Evolutionary conservation across 2,329 filamentous ascomycete genomes (phyloP), one percentile per base, ranked within the genome.

Genomic region (Paecilomyces variotii): DNA sequence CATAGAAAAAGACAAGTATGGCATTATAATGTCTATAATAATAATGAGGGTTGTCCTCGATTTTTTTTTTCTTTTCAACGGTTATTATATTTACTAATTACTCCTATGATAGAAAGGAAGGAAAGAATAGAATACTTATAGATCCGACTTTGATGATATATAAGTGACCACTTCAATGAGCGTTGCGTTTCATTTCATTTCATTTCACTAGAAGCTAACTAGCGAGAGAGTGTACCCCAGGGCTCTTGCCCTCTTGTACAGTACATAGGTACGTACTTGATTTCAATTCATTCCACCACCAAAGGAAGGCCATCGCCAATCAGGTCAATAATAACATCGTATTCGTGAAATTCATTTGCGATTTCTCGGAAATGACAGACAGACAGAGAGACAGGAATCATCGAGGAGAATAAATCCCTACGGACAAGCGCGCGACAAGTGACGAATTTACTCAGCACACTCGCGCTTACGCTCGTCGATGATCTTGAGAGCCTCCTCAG

Each of bases 401-500:
- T 25, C 2, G 12, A 34, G 5, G 11, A 24, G 6, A 56, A n/a
- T n/a, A n/a, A 25, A 39, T 14, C 1, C 12, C 30, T 9, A 32
- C 34, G 6, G 28, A 32, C 26, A 32, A 30, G 27, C 26, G 7
- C 5, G 26, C 14, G n/a, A 24, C 11, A 9, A 14, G 53, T 5
- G 53, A n/a, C n/a, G 53, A n/a, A 54, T 30, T 70, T 76, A 84
- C 73, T 83, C 76, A n/a, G 81, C 82, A 68, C 91, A 91, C 81
- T 94, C 84, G 67, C 83, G 83, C 83, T 90, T 88, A 66, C 91
- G 86, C 65, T 84, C 76, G 39, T 94, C 90, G 66, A 90, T 91
- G 59, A 95, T 82, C 64, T 82, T 84, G 63, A 95, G 78, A 0
- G 88, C 89, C 76, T 93, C 91, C 78, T 96, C 91, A 9, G 91